These are phyloP conservation scores for Lactarius pseudohatsudake DNA, from an alignment of 768 basidiomycete species.

Conservation along the genomic window DNA sequence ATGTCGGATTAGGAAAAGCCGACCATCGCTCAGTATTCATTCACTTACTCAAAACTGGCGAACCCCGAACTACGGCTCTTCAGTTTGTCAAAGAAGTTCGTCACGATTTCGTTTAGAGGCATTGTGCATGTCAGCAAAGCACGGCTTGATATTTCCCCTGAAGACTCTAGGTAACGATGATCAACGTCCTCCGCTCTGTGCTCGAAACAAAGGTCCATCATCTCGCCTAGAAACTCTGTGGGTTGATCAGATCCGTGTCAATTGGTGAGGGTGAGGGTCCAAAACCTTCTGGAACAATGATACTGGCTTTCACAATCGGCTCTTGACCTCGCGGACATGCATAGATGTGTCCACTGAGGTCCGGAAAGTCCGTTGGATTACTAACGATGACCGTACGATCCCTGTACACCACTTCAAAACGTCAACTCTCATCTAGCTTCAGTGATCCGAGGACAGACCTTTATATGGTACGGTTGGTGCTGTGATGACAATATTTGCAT, in stretches of 20 bases:
- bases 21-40: not conserved
- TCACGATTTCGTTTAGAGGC: constrained; percentile 92
- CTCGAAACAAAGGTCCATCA: constrained; percentile 91
- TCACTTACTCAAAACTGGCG: constrained; percentile 83
- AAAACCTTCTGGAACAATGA: constrained; percentile 89
- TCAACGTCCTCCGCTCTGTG: constrained; percentile 84
- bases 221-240: constrained; percentile 87
- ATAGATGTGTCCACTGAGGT: constrained; percentile 56
- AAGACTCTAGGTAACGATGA: constrained; percentile 76
- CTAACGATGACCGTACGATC: constrained; percentile 66
- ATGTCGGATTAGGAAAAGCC: constrained; percentile 10
- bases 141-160: constrained; percentile 53
- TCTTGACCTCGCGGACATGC: constrained; percentile 81
- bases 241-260: not conserved
- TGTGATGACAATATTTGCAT: constrained; percentile 92
- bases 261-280: not conserved
- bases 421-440: constrained; percentile 9
- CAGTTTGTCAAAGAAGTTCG: constrained; percentile 91
- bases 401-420: constrained; percentile 65
- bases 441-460: constrained; percentile 43
- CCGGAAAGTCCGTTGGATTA: constrained; percentile 96
- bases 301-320: constrained; percentile 89
- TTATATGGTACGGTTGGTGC: constrained; percentile 96
- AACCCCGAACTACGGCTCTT: constrained; percentile 92
- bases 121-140: constrained; percentile 79